Base-by-base conservation (phyloP, 2,329 filamentous ascomycete species). In the Gliomastix tumulicola region DNA sequence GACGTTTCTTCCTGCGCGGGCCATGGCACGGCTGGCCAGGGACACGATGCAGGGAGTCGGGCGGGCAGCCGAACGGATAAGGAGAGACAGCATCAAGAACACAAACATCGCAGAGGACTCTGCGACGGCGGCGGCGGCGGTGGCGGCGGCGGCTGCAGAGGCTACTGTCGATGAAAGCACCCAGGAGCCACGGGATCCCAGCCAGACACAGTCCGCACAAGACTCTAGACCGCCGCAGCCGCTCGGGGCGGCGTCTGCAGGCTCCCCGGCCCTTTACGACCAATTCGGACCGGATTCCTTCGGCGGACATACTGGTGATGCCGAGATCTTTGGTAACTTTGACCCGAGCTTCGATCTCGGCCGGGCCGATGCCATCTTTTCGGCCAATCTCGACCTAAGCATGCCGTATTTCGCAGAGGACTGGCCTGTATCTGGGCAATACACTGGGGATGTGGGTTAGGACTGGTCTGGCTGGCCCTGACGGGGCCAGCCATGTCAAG, bases 11-110 rank as follows among this genome's bases (percentile, higher is more conserved):
- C 47, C 45, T 7, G 46, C 46, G 17, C 41, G 44, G 15, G 46
- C 46, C 23, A 49, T 49, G 45, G 46, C 43, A 8, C 40, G 40
- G 15, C 34, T 48, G 12, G 46, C 46, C 11, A 46, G 37, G 32
- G 45, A 48, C 32, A 46, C 46, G 2, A 35, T 49, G 13, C 43
- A 46, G 19, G 43, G 47, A 34, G 46, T 49, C 27, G 46, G 42
- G 7, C 41, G 46, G 15, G 41, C 41, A 7, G 34, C 41, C 10
- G 41, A 41, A 30, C 30, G 41, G 25, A 43, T 35, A 18, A 43
- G 41, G 36, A 41, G 41, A 32, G 38, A 38, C 22, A 43, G 41
- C 25, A 12, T 43, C 16, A 36, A 30, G 28, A 8, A 30, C 19
- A 15, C 33, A 30, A 36, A 39, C 18, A 20, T 19, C 12, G 20